Base-by-base conservation (phyloP, 2,329 filamentous ascomycete genomes). In the Aspergillus pseudoglaucus region DNA sequence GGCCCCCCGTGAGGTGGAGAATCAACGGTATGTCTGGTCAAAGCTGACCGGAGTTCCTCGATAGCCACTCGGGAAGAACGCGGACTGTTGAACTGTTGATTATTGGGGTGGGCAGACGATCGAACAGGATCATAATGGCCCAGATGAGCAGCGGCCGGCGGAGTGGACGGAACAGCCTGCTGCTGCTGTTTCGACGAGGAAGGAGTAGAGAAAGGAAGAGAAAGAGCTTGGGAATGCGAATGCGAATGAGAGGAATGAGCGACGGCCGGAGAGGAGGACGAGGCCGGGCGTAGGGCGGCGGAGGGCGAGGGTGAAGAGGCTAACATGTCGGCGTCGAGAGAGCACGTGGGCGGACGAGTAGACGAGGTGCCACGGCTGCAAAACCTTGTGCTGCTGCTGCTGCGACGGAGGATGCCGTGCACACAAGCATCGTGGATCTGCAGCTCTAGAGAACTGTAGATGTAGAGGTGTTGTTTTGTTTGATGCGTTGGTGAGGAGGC, bases 251-350 rank as follows among this genome's bases (percentile, higher is more conserved):
- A 45, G 46, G 46, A 46, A 47, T 46, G 49, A 43, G 48, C 49
- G 42, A 59, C 53, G 50, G 60, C 52, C 50, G 60, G 52, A 46
- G 59, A 58, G 44, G 53, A 59, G 46, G 57, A 53, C 27, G 63
- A 59, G 49, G 60, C 55, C 47, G 56, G 57, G 52, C 65, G 67
- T 53, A 71, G 57, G 45, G 66, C 62, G 49, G 64, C 60, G 67
- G 64, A 62, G 22, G 69, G 66, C 47, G 69, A 71, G 38, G 69
- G 66, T 50, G 69, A 71, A 23, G 69, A 70, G 51, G 66, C 61
- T 58, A 70, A 63, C 66, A 71, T 70, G 50, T 60, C 56, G 56
- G 58, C 56, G 56, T 56, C 59, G 57, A 56, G 58, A 59, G 53
- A 53, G 53, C 59, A 67, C 65, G 64, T 67, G 63, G 64, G 64